A percentile compares a stretch with the other conserved stretches of the same genome.
Conservation (phyloP, 345 rosid species). For the Eucalyptus camaldulensis region DNA sequence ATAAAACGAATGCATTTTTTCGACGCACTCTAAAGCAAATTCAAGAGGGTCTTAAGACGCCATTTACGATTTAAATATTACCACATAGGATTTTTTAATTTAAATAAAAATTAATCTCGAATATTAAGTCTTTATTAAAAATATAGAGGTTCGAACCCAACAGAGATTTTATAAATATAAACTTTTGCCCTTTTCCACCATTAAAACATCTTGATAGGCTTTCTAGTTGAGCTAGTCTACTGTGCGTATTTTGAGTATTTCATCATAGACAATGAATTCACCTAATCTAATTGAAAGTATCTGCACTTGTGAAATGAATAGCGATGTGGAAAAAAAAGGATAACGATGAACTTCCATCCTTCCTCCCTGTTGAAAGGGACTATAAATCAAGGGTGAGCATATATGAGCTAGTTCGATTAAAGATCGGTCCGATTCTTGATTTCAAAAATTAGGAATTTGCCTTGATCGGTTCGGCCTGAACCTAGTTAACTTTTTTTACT, state of each 20-base stretch:
- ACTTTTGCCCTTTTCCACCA: background rate
- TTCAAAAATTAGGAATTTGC: background rate
- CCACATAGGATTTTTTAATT: background rate
- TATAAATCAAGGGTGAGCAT: background rate
- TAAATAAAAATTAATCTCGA: background rate
- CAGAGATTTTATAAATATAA: background rate
- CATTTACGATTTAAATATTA: background rate
- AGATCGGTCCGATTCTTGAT: rapidly evolving
- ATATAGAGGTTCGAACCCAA: background rate
- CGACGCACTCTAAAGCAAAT: background rate
- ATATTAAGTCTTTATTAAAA: no score
- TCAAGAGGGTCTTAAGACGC: background rate
- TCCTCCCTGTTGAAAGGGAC: background rate
- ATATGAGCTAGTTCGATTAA: background rate
- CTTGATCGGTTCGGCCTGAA: background rate
- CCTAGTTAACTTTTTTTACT: background rate
- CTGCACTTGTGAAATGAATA: background rate
- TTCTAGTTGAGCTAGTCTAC: background rate
- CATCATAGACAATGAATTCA: background rate
- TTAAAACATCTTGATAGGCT: background rate
- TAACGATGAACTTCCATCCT: background rate
- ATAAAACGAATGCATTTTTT: background rate
- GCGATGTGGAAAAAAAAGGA: rapidly evolving
- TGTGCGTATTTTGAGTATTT: background rate
- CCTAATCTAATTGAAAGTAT: background rate